Conservation (phyloP, 2,329 filamentous ascomycete genomes). For the Neodidymelliopsis sp. region DNA sequence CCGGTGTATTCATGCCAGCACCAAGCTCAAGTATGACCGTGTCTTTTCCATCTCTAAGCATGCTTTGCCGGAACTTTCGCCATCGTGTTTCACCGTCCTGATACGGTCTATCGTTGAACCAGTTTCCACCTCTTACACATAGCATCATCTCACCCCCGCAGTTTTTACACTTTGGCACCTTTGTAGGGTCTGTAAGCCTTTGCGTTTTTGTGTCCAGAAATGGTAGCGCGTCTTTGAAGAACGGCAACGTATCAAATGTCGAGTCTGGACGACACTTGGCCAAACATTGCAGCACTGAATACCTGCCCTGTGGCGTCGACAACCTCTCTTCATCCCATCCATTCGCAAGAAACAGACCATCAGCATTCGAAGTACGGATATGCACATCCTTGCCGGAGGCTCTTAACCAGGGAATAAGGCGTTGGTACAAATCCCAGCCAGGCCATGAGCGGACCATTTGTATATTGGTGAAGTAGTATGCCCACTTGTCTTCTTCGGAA, state of each 20-base stretch:
- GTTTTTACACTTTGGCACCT: constrained; percentile 31
- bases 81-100: constrained; percentile 27
- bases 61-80: constrained; percentile 21
- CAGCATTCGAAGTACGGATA: constrained; percentile 46
- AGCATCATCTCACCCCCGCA: constrained; percentile 38
- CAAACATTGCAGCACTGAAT: constrained; percentile 41
- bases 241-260: constrained; percentile 27
- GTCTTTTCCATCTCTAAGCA: constrained; percentile 18
- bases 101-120: constrained; percentile 40
- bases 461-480: constrained; percentile 46
- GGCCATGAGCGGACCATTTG: constrained; percentile 38
- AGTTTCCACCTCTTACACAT: constrained; percentile 37
- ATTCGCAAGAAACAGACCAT: constrained; percentile 42
- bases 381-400: constrained; percentile 27
- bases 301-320: constrained; percentile 45
- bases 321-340: constrained; percentile 32
- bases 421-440: constrained; percentile 28
- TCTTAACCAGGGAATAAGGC: constrained; percentile 22
- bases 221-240: constrained; percentile 31
- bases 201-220: constrained; percentile 32
- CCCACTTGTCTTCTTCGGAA: constrained; percentile 40
- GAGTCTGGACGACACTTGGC: constrained; percentile 39
- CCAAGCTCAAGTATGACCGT: constrained; percentile 32
- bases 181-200: constrained; percentile 24
- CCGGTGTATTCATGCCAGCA: constrained; percentile 35